Percentiles rank a stretch among this genome's conserved stretches.
Conservation (phyloP, 2,329 filamentous ascomycete species). For the Colletotrichum sp. region DNA sequence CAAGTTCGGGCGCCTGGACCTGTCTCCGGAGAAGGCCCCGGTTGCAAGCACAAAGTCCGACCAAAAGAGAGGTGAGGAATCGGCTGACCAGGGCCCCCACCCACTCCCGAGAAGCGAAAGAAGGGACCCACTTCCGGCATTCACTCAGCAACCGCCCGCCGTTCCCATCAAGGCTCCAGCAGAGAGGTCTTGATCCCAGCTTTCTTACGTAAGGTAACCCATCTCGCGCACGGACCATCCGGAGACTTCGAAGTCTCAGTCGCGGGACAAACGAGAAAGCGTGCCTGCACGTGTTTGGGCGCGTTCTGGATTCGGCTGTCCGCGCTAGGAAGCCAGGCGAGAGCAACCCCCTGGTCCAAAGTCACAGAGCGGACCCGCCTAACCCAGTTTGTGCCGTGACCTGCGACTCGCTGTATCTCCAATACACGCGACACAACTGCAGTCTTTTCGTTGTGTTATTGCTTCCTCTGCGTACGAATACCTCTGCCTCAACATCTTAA, state of each 20-base stretch:
- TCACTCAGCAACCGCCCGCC: conserved; percentile 13
- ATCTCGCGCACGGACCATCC: not conserved
- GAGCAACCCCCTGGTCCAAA: conserved; percentile 2
- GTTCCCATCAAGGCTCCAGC: not conserved
- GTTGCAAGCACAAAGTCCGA: conserved; percentile 12
- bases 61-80: not conserved
- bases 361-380: conserved; percentile 2
- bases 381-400: conserved; percentile 8
- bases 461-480: not conserved
- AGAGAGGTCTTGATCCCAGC: not conserved
- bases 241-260: not conserved
- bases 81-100: conserved; percentile 16
- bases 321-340: conserved; percentile 5
- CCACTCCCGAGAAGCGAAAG: conserved; percentile 5
- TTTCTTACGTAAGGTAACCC: not conserved
- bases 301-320: conserved; percentile 11
- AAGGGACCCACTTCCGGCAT: conserved; percentile 12
- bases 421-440: conserved; percentile 12
- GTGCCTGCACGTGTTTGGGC: conserved; percentile 19
- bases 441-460: conserved; percentile 2
- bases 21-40: conserved; percentile 14
- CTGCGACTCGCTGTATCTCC: not conserved
- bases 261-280: conserved; percentile 4
- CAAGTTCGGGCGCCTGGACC: conserved; percentile 7
- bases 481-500: not conserved